Evolutionary conservation across 106 monocot genomes (phyloP).

Genomic region (Dendrobium nobile): DNA sequence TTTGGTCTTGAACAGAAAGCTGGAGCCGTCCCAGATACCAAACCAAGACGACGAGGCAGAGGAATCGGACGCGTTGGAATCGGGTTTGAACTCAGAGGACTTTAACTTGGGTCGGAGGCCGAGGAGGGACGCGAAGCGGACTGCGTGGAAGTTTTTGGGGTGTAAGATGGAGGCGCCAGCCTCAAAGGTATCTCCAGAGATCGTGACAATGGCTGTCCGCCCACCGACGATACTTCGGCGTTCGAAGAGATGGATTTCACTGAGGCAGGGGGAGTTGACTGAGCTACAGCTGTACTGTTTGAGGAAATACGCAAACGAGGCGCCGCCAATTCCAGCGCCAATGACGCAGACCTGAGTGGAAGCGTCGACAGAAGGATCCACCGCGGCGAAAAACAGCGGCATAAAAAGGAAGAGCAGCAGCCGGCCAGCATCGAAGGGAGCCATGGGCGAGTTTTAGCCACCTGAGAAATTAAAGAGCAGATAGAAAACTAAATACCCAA

Average conservation of each 20-base stretch:
- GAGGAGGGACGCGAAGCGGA: constrained; percentile 57
- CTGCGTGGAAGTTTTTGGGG: constrained; percentile 71
- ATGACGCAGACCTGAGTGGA: constrained; percentile 52
- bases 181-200: constrained; percentile 80
- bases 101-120: constrained; percentile 21
- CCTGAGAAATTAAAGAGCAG: no score
- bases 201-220: constrained; percentile 63
- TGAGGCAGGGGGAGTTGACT: constrained; percentile 27
- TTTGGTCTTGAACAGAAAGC: constrained; percentile 73
- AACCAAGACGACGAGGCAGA: constrained; percentile 35
- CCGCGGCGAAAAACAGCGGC: constrained; percentile 1
- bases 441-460: background rate
- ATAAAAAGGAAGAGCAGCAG: constrained; percentile 2
- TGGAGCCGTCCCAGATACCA: constrained; percentile 81
- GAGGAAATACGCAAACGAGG: constrained; percentile 61
- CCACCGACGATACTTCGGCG: constrained; percentile 56
- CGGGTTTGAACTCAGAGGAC: constrained; percentile 7
- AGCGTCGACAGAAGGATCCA: background rate
- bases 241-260: constrained; percentile 69
- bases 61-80: constrained; percentile 5
- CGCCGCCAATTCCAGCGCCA: constrained; percentile 77
- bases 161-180: constrained; percentile 87
- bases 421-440: background rate
- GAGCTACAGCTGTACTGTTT: constrained; percentile 36
- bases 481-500: no score